Evolutionary conservation across 352 stramenopile species (phyloP).

Genomic region (Peronospora destructor): DNA sequence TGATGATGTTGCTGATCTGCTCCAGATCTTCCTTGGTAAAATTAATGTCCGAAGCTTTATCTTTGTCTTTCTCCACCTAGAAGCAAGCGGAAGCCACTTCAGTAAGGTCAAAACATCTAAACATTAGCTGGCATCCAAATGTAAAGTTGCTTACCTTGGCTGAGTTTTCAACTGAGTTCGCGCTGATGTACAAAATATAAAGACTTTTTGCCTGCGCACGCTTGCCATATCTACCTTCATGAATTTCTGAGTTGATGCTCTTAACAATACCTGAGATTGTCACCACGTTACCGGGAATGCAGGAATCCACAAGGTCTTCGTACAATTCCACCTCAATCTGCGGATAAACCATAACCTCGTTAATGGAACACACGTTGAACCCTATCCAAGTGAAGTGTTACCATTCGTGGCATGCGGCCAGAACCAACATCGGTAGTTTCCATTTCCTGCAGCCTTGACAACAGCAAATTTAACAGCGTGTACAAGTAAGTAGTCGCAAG

Average conservation of each 20-base stretch:
- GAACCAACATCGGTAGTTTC: constrained; percentile 84
- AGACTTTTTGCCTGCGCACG: constrained; percentile 87
- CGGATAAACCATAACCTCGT: constrained; percentile 1
- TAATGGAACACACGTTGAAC: neutral
- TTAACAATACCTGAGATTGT: constrained; percentile 91
- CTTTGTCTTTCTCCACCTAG: constrained; percentile 36
- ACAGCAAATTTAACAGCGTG: constrained; percentile 21
- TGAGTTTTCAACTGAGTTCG: constrained; percentile 84
- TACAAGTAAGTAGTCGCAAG: constrained; percentile 26
- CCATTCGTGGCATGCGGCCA: constrained; percentile 84
- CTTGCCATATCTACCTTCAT: constrained; percentile 84
- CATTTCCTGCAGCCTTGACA: constrained; percentile 80
- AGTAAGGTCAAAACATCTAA: neutral
- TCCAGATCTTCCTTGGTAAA: constrained; percentile 90
- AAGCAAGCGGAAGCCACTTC: neutral
- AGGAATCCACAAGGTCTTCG: constrained; percentile 92
- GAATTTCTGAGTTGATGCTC: constrained; percentile 91
- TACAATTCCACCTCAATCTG: constrained; percentile 84
- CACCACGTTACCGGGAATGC: constrained; percentile 93
- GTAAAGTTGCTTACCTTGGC: constrained; percentile 32
- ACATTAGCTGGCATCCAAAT: neutral
- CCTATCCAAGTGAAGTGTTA: constrained; percentile 4
- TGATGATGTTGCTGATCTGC: constrained; percentile 86
- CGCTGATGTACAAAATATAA: constrained; percentile 92
- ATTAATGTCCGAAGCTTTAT: constrained; percentile 49